A percentile compares a stretch with the other conserved stretches of the same genome.
These are phyloP conservation scores for Puccinia novopanici DNA, from an alignment of 1,284 basidiomycete genomes.

Conservation along the genomic window DNA sequence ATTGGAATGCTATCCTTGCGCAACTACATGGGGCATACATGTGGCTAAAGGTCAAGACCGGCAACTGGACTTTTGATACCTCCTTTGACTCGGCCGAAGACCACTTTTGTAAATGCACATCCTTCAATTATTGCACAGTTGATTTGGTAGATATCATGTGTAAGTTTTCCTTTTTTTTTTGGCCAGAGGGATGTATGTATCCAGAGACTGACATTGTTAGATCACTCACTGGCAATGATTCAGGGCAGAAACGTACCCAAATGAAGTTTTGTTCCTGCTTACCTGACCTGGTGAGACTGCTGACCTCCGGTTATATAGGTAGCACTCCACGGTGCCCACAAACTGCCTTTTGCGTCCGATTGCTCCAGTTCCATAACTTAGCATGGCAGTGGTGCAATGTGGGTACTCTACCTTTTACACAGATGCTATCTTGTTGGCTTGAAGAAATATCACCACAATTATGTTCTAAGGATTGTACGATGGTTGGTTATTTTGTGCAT, in stretches of 20 bases:
- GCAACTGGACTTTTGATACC: slow-evolving; percentile 2
- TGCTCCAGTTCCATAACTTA: slow-evolving; percentile 17
- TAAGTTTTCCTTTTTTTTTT: background rate
- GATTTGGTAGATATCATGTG: slow-evolving; percentile 18
- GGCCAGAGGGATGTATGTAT: background rate
- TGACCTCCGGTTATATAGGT: background rate
- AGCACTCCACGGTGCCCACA: background rate
- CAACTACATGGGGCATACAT: slow-evolving; percentile 10
- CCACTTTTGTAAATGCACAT: background rate
- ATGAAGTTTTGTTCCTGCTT: background rate
- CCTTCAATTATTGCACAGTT: background rate
- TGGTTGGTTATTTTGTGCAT: too few relatives aligned
- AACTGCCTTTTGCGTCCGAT: slow-evolving; percentile 18
- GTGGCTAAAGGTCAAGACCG: slow-evolving; percentile 11
- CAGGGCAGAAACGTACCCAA: slow-evolving; percentile 2
- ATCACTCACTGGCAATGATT: too few relatives aligned
- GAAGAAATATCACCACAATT: background rate
- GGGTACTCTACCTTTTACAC: background rate
- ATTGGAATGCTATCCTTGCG: background rate
- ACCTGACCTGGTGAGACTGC: background rate
- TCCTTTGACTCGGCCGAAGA: background rate
- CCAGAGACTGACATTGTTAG: too few relatives aligned
- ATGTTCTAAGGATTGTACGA: too few relatives aligned
- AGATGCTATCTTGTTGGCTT: background rate
- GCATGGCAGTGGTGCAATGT: slow-evolving; percentile 31